Evolutionary conservation across 2,329 filamentous ascomycete species (phyloP).

Genomic region (Paecilomyces sp.): DNA sequence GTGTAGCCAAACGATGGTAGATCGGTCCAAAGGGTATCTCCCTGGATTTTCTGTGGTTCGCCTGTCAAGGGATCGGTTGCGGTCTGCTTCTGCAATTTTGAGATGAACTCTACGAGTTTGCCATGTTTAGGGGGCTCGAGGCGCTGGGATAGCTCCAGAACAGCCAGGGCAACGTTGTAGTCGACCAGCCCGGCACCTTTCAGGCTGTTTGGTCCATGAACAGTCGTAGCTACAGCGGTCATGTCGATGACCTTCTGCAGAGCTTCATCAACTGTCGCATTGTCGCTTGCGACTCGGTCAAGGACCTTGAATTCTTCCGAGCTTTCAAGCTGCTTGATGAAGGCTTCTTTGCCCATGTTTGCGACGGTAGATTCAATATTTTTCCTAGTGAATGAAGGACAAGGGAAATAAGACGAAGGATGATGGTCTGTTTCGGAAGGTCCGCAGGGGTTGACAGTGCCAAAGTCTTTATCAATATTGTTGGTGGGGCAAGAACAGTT

Average conservation of each 20-base stretch:
- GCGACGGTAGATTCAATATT: too few species aligned
- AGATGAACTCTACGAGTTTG: conserved; percentile 10
- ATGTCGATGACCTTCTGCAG: conserved; percentile 5
- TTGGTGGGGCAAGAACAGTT: too few species aligned
- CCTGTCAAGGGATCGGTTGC: conserved; percentile 6
- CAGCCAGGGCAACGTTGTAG: conserved; percentile 9
- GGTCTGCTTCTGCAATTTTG: conserved; percentile 7
- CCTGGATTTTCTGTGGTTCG: conserved; percentile 5
- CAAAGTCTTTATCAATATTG: too few species aligned
- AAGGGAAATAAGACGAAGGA: too few species aligned
- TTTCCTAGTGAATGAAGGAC: too few species aligned
- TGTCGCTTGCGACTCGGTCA: conserved; percentile 4
- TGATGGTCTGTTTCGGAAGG: too few species aligned
- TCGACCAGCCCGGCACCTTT: conserved; percentile 5
- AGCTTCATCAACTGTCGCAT: conserved; percentile 6
- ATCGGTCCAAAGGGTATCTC: conserved; percentile 8
- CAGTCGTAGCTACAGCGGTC: conserved; percentile 4
- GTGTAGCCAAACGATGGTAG: conserved; percentile 11
- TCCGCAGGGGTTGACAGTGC: too few species aligned
- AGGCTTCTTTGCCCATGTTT: conserved; percentile 5
- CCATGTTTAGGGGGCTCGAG: conserved; percentile 9
- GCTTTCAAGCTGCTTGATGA: conserved; percentile 7
- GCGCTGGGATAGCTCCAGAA: conserved; percentile 10
- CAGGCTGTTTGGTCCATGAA: conserved; percentile 1
- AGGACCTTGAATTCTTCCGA: conserved; percentile 8